A percentile compares a stretch with the other conserved stretches of the same genome.
These are phyloP conservation scores for Sergeia podlipaevii DNA, from an alignment of 208 protist genomes.

Conservation along the genomic window DNA sequence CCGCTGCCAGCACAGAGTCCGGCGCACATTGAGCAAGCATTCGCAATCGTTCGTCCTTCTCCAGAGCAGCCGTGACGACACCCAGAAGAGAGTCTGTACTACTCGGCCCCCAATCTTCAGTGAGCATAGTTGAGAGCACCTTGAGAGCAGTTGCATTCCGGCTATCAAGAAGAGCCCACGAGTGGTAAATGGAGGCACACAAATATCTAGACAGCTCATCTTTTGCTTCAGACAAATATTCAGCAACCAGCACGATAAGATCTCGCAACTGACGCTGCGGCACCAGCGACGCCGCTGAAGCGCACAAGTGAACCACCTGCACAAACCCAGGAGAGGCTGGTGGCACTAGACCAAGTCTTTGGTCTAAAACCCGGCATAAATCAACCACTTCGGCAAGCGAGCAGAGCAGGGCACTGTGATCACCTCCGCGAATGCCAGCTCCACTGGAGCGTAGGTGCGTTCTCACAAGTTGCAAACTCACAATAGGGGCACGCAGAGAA, in stretches of 20 bases:
- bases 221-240: not conserved
- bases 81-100: too few relatives aligned
- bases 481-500: constrained; percentile 8
- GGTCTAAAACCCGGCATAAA: constrained; percentile 41
- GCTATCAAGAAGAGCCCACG: constrained; percentile 24
- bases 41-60: too few relatives aligned
- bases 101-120: too few relatives aligned
- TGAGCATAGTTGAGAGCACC: not conserved
- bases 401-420: constrained; percentile 17
- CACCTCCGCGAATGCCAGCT: too few relatives aligned
- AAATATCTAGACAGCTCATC: constrained; percentile 4
- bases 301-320: constrained; percentile 35
- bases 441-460: constrained; percentile 3
- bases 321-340: constrained; percentile 21
- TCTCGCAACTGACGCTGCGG: constrained; percentile 25
- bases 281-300: constrained; percentile 33
- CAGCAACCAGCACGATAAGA: constrained; percentile 16
- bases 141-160: constrained; percentile 3
- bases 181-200: constrained; percentile 19
- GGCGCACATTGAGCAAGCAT: too few relatives aligned
- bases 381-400: constrained; percentile 42
- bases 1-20: too few relatives aligned
- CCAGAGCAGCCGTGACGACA: too few relatives aligned
- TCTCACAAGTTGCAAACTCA: constrained; percentile 22
- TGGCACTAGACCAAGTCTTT: constrained; percentile 19